Conservation (phyloP, 257 asterid species). For the Nicotiana obtusifolia region DNA sequence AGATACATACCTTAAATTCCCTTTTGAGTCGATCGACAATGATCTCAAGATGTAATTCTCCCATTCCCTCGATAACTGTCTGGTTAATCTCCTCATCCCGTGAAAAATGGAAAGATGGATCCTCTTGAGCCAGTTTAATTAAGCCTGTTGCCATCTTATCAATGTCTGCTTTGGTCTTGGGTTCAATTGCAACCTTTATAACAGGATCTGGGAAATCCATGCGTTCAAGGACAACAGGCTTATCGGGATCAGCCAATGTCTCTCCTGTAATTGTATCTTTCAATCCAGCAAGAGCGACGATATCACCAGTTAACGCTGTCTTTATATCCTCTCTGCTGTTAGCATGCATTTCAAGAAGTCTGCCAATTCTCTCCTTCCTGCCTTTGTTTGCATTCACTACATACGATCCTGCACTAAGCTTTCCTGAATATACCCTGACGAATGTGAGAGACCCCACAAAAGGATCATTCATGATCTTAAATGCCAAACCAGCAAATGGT, state of each 20-base stretch:
- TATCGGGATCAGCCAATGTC: constrained; percentile 77
- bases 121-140: constrained; percentile 93
- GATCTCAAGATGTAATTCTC: constrained; percentile 92
- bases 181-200: constrained; percentile 96
- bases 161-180: constrained; percentile 91
- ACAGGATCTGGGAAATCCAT: constrained; percentile 99
- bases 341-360: constrained; percentile 95
- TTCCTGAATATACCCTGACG: constrained; percentile 78
- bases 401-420: constrained; percentile 81
- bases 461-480: constrained; percentile 91
- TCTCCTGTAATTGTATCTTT: constrained; percentile 96
- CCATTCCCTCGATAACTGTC: constrained; percentile 98
- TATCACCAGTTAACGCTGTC: constrained; percentile 80
- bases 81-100: constrained; percentile 92
- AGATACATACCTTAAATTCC: constrained; percentile 67
- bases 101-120: constrained; percentile 96
- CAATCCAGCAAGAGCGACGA: constrained; percentile 91
- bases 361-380: constrained; percentile 86
- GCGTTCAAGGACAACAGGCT: constrained; percentile 78
- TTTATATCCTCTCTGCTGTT: constrained; percentile 91
- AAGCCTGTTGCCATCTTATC: constrained; percentile 93
- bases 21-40: constrained; percentile 96
- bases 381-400: constrained; percentile 86
- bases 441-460: constrained; percentile 94
- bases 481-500: constrained; percentile 90